A percentile compares a stretch with the other conserved stretches of the same genome.
Evolutionary conservation across 139 green algal genomes (phyloP).

Genomic region (Chlorella ohadii): DNA sequence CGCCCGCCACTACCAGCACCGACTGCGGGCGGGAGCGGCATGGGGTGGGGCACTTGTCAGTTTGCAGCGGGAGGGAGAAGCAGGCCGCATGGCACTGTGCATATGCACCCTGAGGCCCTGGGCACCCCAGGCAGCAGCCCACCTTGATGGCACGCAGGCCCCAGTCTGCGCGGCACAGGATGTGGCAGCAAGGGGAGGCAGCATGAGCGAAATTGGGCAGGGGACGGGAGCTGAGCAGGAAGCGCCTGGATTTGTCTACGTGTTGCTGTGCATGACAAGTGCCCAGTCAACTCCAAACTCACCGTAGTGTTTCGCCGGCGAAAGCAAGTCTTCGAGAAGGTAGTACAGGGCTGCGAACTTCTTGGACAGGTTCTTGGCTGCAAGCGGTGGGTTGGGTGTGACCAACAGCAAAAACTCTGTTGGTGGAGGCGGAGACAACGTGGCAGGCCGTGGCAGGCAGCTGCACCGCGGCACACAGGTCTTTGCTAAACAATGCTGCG

Average conservation of each 20-base stretch:
- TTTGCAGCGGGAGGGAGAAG: neutral
- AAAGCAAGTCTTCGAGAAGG: conserved; percentile 91
- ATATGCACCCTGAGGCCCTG: neutral
- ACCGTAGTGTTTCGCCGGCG: conserved; percentile 87
- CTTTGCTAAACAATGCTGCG: neutral
- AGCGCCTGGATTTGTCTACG: no score
- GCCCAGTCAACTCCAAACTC: neutral
- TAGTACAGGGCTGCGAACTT: conserved; percentile 93
- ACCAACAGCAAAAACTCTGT: no score
- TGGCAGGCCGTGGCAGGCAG: neutral
- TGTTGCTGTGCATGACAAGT: no score
- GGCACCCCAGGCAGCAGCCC: neutral
- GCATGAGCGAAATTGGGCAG: no score
- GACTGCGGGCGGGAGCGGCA: conserved; percentile 30
- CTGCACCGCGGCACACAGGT: conserved; percentile 45
- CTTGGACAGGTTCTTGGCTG: conserved; percentile 67
- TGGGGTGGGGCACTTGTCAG: neutral
- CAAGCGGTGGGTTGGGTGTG: neutral
- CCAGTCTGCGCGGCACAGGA: neutral
- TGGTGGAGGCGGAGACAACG: no score
- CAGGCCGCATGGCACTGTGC: neutral
- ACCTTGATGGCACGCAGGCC: conserved; percentile 95
- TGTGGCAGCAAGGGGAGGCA: no score
- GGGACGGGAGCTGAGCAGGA: no score
- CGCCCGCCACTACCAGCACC: conserved; percentile 90